These are phyloP conservation scores for Oryza rufipogon DNA, from an alignment of 176 grass and related monocot species.

Conservation along the genomic window DNA sequence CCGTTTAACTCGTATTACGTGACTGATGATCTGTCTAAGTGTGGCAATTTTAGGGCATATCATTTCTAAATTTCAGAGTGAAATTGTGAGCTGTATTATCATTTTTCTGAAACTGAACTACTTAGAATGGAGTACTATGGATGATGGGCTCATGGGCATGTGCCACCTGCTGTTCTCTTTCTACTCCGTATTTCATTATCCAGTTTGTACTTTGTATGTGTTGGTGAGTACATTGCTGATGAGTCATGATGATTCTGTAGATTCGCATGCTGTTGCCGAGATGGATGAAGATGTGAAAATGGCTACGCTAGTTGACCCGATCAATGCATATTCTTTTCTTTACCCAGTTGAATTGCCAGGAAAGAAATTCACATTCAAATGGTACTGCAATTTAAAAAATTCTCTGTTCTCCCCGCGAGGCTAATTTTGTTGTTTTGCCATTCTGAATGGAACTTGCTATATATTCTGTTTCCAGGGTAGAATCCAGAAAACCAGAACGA, in stretches of 20 bases:
- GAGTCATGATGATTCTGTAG: slow-evolving; percentile 40
- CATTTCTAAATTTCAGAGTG: neutral
- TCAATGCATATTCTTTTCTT: slow-evolving; percentile 88
- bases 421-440: slow-evolving; percentile 15
- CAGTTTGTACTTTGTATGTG: neutral
- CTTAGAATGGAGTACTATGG: neutral
- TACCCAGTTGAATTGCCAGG: slow-evolving; percentile 72
- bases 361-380: slow-evolving; percentile 75
- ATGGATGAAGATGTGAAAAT: slow-evolving; percentile 74
- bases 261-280: slow-evolving; percentile 61
- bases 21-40: neutral
- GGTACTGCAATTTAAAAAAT: slow-evolving; percentile 49
- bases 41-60: too few species aligned
- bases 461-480: slow-evolving; percentile 68
- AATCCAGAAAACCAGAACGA: slow-evolving; percentile 91
- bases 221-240: slow-evolving; percentile 18
- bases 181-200: neutral
- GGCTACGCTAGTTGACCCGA: slow-evolving; percentile 63
- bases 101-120: neutral
- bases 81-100: neutral
- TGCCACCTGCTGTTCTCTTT: neutral
- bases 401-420: neutral
- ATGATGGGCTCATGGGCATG: neutral
- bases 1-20: neutral
- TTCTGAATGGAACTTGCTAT: slow-evolving; percentile 16